phyloP scores from a whole-genome alignment of 2,329 filamentous ascomycete species.

The Ilyonectria destructans region DNA sequence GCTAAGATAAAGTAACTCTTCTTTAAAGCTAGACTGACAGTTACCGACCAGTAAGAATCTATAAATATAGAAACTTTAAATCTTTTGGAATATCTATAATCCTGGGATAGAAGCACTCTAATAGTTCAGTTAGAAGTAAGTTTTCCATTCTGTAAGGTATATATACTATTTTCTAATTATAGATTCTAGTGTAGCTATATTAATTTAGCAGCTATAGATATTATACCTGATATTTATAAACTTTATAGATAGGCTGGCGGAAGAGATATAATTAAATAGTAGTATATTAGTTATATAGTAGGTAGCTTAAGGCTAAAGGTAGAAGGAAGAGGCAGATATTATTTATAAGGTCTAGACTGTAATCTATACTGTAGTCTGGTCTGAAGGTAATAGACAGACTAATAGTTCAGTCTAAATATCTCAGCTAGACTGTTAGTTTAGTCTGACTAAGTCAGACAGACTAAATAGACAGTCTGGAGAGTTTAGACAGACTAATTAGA shows the following conservation, averaged over 20 bases:
- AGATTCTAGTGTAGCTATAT: background rate
- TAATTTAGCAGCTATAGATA: background rate
- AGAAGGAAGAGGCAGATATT: background rate
- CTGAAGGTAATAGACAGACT: background rate
- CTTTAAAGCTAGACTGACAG: background rate
- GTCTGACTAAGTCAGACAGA: constrained; percentile 1
- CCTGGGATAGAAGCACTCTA: no score
- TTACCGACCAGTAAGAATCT: constrained; percentile 3
- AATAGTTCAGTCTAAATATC: background rate
- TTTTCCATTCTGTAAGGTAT: background rate
- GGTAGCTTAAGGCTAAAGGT: background rate
- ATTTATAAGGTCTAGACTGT: constrained; percentile 4
- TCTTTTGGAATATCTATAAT: no score
- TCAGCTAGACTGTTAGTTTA: constrained; percentile 6
- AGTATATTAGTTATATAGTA: constrained; percentile 2
- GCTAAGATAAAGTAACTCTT: constrained; percentile 10
- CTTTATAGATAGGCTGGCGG: background rate
- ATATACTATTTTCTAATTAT: constrained; percentile 4
- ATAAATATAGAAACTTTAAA: constrained; percentile 6
- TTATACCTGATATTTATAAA: background rate
- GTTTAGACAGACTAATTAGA: constrained; percentile 3
- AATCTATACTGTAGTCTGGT: constrained; percentile 3
- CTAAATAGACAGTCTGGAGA: constrained; percentile 1
- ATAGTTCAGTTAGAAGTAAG: no score
- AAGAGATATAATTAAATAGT: background rate